Evolutionary conservation across 2,329 filamentous ascomycete genomes (phyloP).

Genomic region (Colletotrichum eleusines): DNA sequence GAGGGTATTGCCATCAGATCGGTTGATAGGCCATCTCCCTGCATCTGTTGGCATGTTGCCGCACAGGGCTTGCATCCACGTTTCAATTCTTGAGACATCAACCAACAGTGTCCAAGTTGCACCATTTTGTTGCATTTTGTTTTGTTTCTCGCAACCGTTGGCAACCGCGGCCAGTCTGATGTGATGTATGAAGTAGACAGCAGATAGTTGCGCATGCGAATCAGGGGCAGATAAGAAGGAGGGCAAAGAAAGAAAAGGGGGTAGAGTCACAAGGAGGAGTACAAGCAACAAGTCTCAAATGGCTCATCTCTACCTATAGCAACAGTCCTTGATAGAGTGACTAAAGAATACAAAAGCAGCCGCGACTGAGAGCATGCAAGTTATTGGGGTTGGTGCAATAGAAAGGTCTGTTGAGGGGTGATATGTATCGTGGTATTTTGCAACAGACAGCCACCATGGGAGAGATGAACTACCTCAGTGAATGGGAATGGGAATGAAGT

Average conservation of each 20-base stretch:
- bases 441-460: not conserved
- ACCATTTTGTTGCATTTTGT: not conserved
- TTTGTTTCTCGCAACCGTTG: not conserved
- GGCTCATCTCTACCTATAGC: not conserved
- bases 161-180: conserved; percentile 25
- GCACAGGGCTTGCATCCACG: conserved; percentile 25
- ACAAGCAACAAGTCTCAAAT: not conserved
- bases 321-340: too few relatives aligned
- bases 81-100: conserved; percentile 18
- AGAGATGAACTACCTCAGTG: not conserved
- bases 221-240: not conserved
- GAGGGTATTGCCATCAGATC: conserved; percentile 1
- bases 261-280: not conserved
- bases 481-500: not conserved
- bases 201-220: not conserved
- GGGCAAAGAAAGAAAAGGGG: not conserved
- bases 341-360: not conserved
- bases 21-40: conserved; percentile 21
- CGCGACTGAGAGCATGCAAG: not conserved
- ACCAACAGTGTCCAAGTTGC: conserved; percentile 14
- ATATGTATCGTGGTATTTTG: not conserved
- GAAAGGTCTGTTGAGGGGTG: conserved; percentile 2
- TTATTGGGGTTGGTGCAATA: conserved; percentile 15
- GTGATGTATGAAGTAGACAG: conserved; percentile 4
- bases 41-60: conserved; percentile 20